Evolutionary conservation across 495 filamentous ascomycete species (phyloP), one percentile per base, ranked within the genome.

Genomic region (Delitschia confertaspora): DNA sequence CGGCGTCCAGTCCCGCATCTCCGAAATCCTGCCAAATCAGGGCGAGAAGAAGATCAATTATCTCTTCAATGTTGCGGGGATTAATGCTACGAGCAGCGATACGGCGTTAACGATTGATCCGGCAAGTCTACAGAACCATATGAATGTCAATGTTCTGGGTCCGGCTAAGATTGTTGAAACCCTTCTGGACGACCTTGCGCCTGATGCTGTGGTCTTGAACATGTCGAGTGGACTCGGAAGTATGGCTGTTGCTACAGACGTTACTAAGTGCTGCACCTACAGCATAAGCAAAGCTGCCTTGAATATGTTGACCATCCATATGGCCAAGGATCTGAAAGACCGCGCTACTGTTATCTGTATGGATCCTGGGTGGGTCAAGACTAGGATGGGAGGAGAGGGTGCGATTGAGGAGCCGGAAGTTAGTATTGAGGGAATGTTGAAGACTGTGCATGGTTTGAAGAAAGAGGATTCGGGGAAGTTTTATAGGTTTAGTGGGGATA

Each of bases 41-140:
- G 46, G 38, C 6, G 46, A 49, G 19, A 51, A 50, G 8, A 51
- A 50, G 8, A 64, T 72, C 42, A 59, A 70, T 44, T 70, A 50
- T 51, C 49, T 72, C 9, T 31, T 71, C 53, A 68, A 69, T 58
- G 64, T 58, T 44, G 69, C 69, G 6, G 59, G 49, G 20, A 56
- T 71, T 45, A 68, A 68, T 47, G 38, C 49, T 16, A 39, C 30
- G 26, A 56, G 42, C n/a, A 36, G 42, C 23, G 61, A 70, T 42
- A 65, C 52, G 18, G 55, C 55, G n/a, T 42, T 68, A 5, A 50
- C 38, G 2, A 58, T 73, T 2, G 57, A 55, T 6, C 52, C 61
- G 1, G 63, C 62, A 3, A 53, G 60, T 11, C 36, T 73, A 8
- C 33, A 48, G 14, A 51, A 36, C 11, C 51, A 55, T 23, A 51